These are phyloP conservation scores for Fibroporia radiculosa DNA, from an alignment of 768 basidiomycete species.

Conservation along the genomic window DNA sequence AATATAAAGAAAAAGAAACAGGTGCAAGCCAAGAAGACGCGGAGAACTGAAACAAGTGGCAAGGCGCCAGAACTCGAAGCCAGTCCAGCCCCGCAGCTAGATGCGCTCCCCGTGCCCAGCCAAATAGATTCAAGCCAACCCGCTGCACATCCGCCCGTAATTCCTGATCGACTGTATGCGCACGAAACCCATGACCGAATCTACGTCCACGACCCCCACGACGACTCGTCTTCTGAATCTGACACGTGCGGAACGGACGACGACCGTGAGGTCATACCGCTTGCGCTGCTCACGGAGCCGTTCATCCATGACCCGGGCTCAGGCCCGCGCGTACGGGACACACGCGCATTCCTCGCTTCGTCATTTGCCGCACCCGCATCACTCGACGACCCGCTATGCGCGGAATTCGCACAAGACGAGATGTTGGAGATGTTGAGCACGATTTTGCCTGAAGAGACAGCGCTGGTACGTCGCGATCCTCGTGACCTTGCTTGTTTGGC, in stretches of 20 bases:
- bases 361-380: constrained; percentile 63
- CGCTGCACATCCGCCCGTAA: background rate
- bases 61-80: background rate
- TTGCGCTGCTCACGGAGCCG: constrained; percentile 28
- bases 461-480: constrained; percentile 44
- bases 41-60: constrained; percentile 6
- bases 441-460: constrained; percentile 63
- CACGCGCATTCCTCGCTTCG: constrained; percentile 56
- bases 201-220: background rate
- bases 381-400: constrained; percentile 57
- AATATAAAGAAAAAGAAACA: constrained; percentile 44
- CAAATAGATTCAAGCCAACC: too few relatives aligned
- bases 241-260: background rate
- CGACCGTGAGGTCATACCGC: constrained; percentile 10
- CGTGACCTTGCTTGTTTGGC: background rate
- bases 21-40: constrained; percentile 25
- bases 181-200: background rate
- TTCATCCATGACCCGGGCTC: constrained; percentile 75
- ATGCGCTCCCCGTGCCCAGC: too few relatives aligned
- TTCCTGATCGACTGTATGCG: background rate
- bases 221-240: constrained; percentile 1
- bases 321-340: constrained; percentile 66
- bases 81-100: background rate
- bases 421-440: constrained; percentile 65
- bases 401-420: constrained; percentile 71